Evolutionary conservation across 1,284 basidiomycete species (phyloP).

Genomic region (Dichomitus squalens): DNA sequence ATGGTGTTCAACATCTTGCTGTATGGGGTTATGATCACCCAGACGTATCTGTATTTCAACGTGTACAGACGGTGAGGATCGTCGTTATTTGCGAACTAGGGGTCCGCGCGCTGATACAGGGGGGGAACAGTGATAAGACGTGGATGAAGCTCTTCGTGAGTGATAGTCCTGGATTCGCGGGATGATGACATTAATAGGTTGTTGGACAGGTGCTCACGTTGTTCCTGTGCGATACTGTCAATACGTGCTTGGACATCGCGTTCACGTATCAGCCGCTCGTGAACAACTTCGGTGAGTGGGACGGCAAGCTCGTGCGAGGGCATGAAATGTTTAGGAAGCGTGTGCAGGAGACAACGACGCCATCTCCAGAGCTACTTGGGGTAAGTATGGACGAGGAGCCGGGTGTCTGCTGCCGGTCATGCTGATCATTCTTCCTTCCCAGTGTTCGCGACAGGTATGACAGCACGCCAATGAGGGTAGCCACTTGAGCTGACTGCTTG

Average conservation of each 20-base stretch:
- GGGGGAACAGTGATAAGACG: constrained; percentile 25
- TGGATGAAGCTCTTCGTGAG: constrained; percentile 37
- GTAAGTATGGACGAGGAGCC: constrained; percentile 15
- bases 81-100: too few relatives aligned
- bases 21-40: constrained; percentile 42
- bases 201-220: constrained; percentile 34
- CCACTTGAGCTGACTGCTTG: not conserved
- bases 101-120: not conserved
- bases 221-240: constrained; percentile 40
- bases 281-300: constrained; percentile 34
- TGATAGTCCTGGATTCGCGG: not conserved
- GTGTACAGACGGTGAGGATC: constrained; percentile 39
- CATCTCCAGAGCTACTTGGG: constrained; percentile 32
- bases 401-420: not conserved
- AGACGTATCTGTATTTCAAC: constrained; percentile 42
- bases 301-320: too few relatives aligned
- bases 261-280: constrained; percentile 40
- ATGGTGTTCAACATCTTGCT: constrained; percentile 40
- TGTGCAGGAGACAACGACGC: constrained; percentile 24
- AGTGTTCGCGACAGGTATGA: constrained; percentile 35
- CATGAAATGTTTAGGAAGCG: too few relatives aligned
- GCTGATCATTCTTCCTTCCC: not conserved
- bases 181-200: not conserved
- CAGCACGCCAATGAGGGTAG: not conserved
- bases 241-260: constrained; percentile 39